These are phyloP conservation scores for Gynandropsis gynandra DNA, from an alignment of 345 rosid species.

Conservation along the genomic window DNA sequence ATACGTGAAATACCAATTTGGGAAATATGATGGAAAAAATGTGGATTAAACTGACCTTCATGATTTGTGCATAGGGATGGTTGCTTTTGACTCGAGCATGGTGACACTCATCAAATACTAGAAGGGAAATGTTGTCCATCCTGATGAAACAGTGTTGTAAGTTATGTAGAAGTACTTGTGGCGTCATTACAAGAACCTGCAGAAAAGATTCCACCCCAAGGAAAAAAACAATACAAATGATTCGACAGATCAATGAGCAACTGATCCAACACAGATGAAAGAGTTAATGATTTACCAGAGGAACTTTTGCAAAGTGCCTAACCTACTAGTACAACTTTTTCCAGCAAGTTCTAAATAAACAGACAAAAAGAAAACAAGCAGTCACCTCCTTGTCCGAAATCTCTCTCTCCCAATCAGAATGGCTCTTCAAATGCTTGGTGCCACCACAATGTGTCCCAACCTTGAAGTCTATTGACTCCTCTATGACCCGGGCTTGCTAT, in stretches of 20 bases:
- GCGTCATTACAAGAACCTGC: constrained; percentile 97
- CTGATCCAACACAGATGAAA: constrained; percentile 6
- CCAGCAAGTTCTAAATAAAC: neutral
- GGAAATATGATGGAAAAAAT: constrained; percentile 12
- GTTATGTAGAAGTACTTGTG: constrained; percentile 56
- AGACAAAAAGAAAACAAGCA: neutral
- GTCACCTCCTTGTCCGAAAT: constrained; percentile 64
- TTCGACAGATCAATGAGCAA: constrained; percentile 4
- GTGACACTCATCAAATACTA: constrained; percentile 91
- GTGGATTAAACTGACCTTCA: constrained; percentile 57
- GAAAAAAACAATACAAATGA: constrained; percentile 19
- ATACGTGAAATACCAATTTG: constrained; percentile 10
- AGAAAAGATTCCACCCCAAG: constrained; percentile 13
- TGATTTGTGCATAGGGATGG: constrained; percentile 88
- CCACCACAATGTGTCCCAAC: constrained; percentile 65
- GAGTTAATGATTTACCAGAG: constrained; percentile 7
- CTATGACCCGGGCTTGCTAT: constrained; percentile 88
- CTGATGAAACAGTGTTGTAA: constrained; percentile 82
- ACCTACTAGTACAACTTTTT: no score
- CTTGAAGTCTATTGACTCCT: constrained; percentile 56
- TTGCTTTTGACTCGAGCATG: constrained; percentile 79
- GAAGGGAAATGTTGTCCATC: constrained; percentile 83
- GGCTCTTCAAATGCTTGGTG: constrained; percentile 39
- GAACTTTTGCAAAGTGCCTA: no score
- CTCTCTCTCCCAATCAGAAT: constrained; percentile 68